Conservation (phyloP, 1,139 yeast genomes). For the Eremothecium coryli region DNA sequence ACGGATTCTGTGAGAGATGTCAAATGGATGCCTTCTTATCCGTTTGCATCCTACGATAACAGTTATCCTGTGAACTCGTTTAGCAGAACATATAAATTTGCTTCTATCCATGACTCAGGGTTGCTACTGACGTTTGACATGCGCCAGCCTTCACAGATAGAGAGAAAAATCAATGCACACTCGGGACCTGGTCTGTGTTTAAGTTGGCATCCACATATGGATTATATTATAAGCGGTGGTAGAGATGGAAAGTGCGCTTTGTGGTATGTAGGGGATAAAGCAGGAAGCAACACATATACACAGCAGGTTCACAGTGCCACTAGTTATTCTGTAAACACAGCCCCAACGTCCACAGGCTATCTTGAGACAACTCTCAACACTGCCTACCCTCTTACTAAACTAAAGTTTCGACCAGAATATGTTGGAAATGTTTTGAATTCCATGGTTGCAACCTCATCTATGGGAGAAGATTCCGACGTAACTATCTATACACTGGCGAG, state of each 20-base stretch:
- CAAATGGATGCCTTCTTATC: conserved; percentile 29
- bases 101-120: conserved; percentile 85
- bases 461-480: conserved; percentile 67
- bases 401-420: conserved; percentile 37
- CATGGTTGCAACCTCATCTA: conserved; percentile 67
- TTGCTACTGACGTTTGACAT: conserved; percentile 77
- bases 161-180: conserved; percentile 76
- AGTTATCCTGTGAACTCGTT: conserved; percentile 5
- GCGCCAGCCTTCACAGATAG: conserved; percentile 49
- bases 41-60: conserved; percentile 12
- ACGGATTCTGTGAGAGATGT: conserved; percentile 39
- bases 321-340: conserved; percentile 17
- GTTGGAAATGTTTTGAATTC: conserved; percentile 41
- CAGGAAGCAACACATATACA: conserved; percentile 1
- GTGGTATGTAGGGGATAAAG: conserved; percentile 30
- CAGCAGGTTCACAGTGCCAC: conserved; percentile 23
- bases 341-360: conserved; percentile 26
- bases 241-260: conserved; percentile 49
- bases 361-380: conserved; percentile 72
- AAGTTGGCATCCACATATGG: conserved; percentile 81
- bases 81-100: conserved; percentile 39
- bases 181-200: conserved; percentile 83
- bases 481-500: conserved; percentile 67
- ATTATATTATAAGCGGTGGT: conserved; percentile 85
- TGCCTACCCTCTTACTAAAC: conserved; percentile 52